Base-by-base conservation (phyloP, 2,329 filamentous ascomycete species). In the Fusarium irregulare region DNA sequence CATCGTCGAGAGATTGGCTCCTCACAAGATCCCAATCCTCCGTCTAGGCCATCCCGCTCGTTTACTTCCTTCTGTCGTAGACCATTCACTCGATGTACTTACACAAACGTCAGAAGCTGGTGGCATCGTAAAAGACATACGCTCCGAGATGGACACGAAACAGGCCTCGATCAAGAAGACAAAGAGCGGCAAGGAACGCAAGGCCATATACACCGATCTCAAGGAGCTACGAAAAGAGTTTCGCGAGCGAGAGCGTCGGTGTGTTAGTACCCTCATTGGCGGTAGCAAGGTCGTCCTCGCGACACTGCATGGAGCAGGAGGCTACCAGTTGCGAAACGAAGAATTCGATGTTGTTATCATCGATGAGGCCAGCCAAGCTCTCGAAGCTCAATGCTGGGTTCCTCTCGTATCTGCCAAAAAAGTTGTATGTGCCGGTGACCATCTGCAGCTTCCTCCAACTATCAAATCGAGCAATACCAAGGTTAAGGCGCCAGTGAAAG, bases 311-410 rank as follows among this genome's bases (percentile, higher is more conserved):
- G 96, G 96, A 4, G 92, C 95, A 2, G 96, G 96, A 11, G 92
- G 94, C 0, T 91, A 89, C 73, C 93, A 98, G 80, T 83, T 97
- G 32, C 90, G 89, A 65, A 87, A 90, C 66, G 89, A 97, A 76
- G 83, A 88, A 55, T 99, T 99, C 70, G 96, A 99, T 78, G 92
- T 97, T 7, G 93, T 99, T 28, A 90, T 99, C 65, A 93, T 99
- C 60, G 96, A 99, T 76, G 96, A 99, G 82, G 96, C 94, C 7
- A 97, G 93, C 78, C 96, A 99, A 79, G 96, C 96, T 3, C 85
- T 98, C 12, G 96, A 99, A 80, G 94, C 96, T 1, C 95, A 98
- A 80, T 98, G 94, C 81, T 99, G 96, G 96, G 94, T 98, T 54
- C 91, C 96, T 13, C 81, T 99, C 48, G 81, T 98, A 20, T 87